Evolutionary conservation across 345 rosid species (phyloP).

Genomic region (Carallia pectinifolia): DNA sequence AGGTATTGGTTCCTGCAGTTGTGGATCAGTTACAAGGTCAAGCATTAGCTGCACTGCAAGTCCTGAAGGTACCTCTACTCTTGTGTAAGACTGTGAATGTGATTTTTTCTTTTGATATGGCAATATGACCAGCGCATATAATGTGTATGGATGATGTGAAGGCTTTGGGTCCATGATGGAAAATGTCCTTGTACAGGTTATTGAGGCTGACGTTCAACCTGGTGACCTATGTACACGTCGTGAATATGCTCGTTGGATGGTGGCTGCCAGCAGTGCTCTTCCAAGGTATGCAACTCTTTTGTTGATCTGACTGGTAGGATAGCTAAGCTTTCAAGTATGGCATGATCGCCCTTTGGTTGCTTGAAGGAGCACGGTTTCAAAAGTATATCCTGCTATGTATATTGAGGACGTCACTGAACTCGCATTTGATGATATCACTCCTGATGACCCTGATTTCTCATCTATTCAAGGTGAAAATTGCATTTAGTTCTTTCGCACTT

Average conservation of each 20-base stretch:
- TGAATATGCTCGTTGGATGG: conserved; percentile 93
- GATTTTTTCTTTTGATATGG: neutral
- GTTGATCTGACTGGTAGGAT: conserved; percentile 16
- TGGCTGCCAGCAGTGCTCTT: conserved; percentile 74
- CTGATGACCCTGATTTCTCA: conserved; percentile 87
- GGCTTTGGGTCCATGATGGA: conserved; percentile 16
- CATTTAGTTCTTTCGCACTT: neutral
- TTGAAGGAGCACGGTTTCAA: conserved; percentile 69
- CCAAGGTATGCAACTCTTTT: conserved; percentile 57
- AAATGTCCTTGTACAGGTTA: conserved; percentile 49
- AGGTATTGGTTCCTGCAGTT: conserved; percentile 71
- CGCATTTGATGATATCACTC: conserved; percentile 83
- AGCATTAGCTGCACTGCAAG: conserved; percentile 83
- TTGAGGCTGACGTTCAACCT: conserved; percentile 72
- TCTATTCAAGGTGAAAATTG: conserved; percentile 82
- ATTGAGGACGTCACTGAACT: conserved; percentile 86
- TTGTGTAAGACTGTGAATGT: neutral
- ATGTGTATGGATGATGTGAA: neutral
- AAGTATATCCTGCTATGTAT: conserved; percentile 95
- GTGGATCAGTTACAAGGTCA: conserved; percentile 92
- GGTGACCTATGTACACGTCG: conserved; percentile 84
- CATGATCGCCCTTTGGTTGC: conserved; percentile 23
- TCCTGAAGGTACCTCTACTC: conserved; percentile 59
- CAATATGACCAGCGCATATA: neutral
- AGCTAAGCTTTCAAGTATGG: neutral